Percentiles rank a stretch among this genome's conserved stretches.
phyloP scores from a whole-genome alignment of 257 asterid species.

The Capsicum pubescens region DNA sequence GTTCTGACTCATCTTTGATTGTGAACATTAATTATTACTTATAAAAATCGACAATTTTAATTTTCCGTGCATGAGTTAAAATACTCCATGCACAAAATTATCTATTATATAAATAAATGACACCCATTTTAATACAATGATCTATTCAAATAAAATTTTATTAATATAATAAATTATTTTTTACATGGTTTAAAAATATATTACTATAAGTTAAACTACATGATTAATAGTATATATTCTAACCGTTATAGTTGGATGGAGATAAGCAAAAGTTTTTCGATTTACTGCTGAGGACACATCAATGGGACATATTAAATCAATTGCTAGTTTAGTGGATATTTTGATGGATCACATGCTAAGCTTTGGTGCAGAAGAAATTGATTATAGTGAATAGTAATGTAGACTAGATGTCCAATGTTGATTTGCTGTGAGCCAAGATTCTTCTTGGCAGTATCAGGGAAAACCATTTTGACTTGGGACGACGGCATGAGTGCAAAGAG shows the following conservation, averaged over 20 bases:
- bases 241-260: constrained; percentile 65
- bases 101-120: too few relatives aligned
- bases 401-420: background rate
- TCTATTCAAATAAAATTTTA: too few relatives aligned
- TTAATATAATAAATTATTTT: too few relatives aligned
- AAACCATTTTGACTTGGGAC: background rate
- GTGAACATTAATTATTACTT: too few relatives aligned
- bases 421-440: background rate
- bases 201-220: too few relatives aligned
- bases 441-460: background rate
- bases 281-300: constrained; percentile 78
- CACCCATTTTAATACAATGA: too few relatives aligned
- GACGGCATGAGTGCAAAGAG: background rate
- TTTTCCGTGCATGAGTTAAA: too few relatives aligned
- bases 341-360: constrained; percentile 41
- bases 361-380: constrained; percentile 29
- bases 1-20: too few relatives aligned
- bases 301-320: constrained; percentile 31
- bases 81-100: too few relatives aligned
- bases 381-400: background rate
- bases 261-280: constrained; percentile 59
- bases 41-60: too few relatives aligned
- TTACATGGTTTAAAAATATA: too few relatives aligned
- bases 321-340: constrained; percentile 26
- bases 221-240: too few relatives aligned